Conservation (phyloP, 108 stramenopile species). For the Epithemia pelagica region DNA sequence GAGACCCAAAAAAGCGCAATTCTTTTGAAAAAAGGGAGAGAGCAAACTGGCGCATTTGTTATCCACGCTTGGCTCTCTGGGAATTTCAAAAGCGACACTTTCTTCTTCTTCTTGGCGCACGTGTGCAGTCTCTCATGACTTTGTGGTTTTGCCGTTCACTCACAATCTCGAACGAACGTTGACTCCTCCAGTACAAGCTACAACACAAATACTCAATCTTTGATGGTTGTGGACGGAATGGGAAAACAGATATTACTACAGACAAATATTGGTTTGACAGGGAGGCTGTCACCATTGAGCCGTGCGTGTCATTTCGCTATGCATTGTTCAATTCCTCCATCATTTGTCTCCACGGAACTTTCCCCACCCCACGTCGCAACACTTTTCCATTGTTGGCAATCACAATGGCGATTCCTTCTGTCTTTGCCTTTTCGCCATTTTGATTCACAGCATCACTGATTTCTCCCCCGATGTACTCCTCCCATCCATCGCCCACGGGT, state of each 20-base stretch:
- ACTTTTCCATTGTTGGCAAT: constrained; percentile 70
- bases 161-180: no score
- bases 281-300: no score
- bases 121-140: no score
- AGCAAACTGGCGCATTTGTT: not conserved
- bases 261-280: no score
- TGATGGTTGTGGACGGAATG: no score
- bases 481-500: constrained; percentile 64
- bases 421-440: constrained; percentile 47
- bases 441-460: constrained; percentile 65
- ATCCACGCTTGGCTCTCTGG: not conserved
- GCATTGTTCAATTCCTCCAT: constrained; percentile 73
- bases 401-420: constrained; percentile 74
- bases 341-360: constrained; percentile 77
- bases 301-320: no score
- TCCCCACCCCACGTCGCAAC: constrained; percentile 69
- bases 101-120: no score
- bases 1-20: no score
- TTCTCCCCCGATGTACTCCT: constrained; percentile 56
- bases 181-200: no score
- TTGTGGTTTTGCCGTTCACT: no score
- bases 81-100: not conserved
- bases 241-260: no score
- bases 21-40: not conserved
- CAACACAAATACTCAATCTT: no score